Evolutionary conservation across 2,329 filamentous ascomycete genomes (phyloP), one percentile per base, ranked within the genome.

Genomic region (Thermoascus crustaceus): DNA sequence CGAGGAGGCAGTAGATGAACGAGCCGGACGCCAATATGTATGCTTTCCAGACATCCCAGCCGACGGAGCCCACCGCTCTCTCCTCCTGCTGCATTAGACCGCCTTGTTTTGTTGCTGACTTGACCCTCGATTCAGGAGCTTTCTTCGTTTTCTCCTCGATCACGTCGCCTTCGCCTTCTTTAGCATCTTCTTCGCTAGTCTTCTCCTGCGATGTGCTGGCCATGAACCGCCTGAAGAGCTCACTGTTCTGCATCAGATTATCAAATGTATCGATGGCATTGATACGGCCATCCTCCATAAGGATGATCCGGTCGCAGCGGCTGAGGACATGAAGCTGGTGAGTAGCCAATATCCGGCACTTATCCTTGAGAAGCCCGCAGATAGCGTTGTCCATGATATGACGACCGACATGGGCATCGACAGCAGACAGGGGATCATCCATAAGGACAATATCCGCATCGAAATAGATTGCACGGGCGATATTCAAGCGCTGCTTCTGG

Each of bases 321-420:
- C 75, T 87, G 4, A 96, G 73, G 4, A 96, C 88, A 69, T 93
- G 91, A 9, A 96, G 75, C 58, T 96, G 89, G 60, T 98, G 91
- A 0, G 91, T 98, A 1, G 89, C 91, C 20, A 98, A 70, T 21
- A 96, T 82, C 13, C 91, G 76, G 53, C 86, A 91, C 61, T 95
- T 95, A 61, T 89, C 75, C 50, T 83, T 85, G 35, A 96, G 69
- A 7, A 96, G 70, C 5, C 89, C 89, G 39, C 87, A 78, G 35
- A 98, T 95, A 25, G 89, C 89, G 41, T 94, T 81, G 58, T 96
- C 89, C 66, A 96, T 94, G 50, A 98, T 79, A 48, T 80, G 76
- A 11, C 71, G 67, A 7, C 76, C 76, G 14, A 80, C 76, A 47
- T 80, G 76, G 4, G 66, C 65, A 49, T 69, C 66, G 5, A 69